These are phyloP conservation scores for Blastocrithidia nonstop DNA, from an alignment of 208 protist species.

Conservation along the genomic window DNA sequence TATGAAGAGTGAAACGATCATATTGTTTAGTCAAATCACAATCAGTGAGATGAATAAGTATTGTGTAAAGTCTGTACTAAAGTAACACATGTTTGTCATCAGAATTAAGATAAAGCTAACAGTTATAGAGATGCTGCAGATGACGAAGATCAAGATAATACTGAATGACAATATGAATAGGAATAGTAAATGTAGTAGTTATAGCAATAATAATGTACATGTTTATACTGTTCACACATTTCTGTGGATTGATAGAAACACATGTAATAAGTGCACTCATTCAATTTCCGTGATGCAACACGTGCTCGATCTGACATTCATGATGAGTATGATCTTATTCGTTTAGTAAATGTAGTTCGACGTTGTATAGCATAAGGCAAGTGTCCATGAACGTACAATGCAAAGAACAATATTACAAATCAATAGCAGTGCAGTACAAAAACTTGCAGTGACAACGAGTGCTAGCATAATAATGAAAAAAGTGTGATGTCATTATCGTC, in stretches of 20 bases:
- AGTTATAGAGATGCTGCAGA: slow-evolving; percentile 10
- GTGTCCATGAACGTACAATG: not conserved
- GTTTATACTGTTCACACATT: slow-evolving; percentile 36
- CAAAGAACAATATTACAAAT: not conserved
- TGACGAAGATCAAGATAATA: slow-evolving; percentile 14
- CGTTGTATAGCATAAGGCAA: slow-evolving; percentile 1
- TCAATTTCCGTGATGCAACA: slow-evolving; percentile 30
- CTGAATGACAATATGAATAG: slow-evolving; percentile 25
- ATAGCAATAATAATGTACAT: no score
- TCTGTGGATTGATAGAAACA: slow-evolving; percentile 30
- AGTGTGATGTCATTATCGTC: no score
- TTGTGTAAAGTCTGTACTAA: no score
- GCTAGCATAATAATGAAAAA: no score
- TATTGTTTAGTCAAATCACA: no score
- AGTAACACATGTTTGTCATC: no score
- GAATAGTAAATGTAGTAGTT: slow-evolving; percentile 38
- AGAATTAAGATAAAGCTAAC: slow-evolving; percentile 5
- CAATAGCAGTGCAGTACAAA: no score
- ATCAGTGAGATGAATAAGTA: no score
- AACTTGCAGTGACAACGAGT: no score
- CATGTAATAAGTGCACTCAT: slow-evolving; percentile 26
- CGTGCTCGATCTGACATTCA: slow-evolving; percentile 18
- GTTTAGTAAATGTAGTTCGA: slow-evolving; percentile 54
- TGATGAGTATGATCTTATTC: slow-evolving; percentile 68
- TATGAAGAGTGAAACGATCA: no score